Base-by-base conservation (phyloP, 2,329 filamentous ascomycete species). In the Seiridium cupressi region DNA sequence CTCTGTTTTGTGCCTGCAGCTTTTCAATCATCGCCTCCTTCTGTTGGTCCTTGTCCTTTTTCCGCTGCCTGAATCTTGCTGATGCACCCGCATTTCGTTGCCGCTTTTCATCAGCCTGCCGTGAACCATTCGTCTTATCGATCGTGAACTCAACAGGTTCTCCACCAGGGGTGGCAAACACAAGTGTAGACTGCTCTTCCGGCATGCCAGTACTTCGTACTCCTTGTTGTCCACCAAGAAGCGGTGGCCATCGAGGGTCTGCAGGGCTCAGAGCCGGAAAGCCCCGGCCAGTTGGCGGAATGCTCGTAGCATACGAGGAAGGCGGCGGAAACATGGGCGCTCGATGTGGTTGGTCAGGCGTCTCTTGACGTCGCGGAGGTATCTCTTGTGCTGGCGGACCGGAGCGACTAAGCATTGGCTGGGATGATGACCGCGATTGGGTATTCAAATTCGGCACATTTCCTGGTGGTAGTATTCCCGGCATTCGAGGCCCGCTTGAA, bases 51-150 rank as follows among this genome's bases (percentile, higher is more conserved):
- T 90, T 89, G 69, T 93, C 91, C 76, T 96, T 96, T 70, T 92
- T 88, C 61, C 93, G 84, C 69, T 88, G 86, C 59, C 92, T 85
- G 65, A 96, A 95, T 61, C 92, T 84, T 53, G 91, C 91, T 60
- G 92, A 96, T 5, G 92, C 92, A 53, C 90, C 90, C 46, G 92
- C 92, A 69, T 96, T 96, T 56, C 92, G 85, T 72, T 90, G 89
- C 59, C 92, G 83, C 76, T 95, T 96, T 73, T 96, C 91, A 69
- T 95, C 91, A 44, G 91, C 90, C 67, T 91, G 87, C 65, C 88
- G 89, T 10, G 92, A 96, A 10, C 89, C 92, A 67, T 92, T 89
- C 66, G 92, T 89, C 48, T 91, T 87, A 71, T 96, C 92, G 8
- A 94, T 87, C 11, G 89, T 88, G 54, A 93, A 86, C 8, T 81